Evolutionary conservation across 805 yeast genomes (phyloP), one percentile per base, ranked within the genome.

Genomic region (Hanseniaspora clermontiae): DNA sequence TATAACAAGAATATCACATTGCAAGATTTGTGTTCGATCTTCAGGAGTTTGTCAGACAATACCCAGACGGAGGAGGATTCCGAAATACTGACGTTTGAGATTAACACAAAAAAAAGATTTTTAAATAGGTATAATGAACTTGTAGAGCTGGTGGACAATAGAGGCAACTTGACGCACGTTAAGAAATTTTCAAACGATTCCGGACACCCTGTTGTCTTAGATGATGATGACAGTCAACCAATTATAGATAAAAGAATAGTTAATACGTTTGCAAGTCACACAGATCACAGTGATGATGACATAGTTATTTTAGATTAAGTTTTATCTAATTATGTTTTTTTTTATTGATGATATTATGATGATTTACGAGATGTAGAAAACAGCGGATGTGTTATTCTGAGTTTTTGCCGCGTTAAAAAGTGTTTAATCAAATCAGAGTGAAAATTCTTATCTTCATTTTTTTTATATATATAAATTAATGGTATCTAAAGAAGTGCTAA

Each of bases 101-200:
- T 68, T 1, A 53, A 50, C 3, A 58, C 63, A 17, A 63, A 65
- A 40, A 64, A 63, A 14, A 61, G 72, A 29, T 69, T 69, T 62
- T 68, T 68, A 1, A 62, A 67, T 2, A 64, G 72, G 19, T 69
- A 65, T 55, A 69, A 69, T 49, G 62, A 66, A 0, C 51, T 69
- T 32, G 71, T 69, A 1, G 72, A 69, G 51, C 43, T 68, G 36
- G 64, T 70, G 7, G 69, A 67, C 39, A 66, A 66, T 46, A 55
- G 59, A 34, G 71, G 70, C 2, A 65, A 68, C 10, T 59, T 69
- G 15, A 51, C 59, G 5, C 66, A 66, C 40, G 63, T 66, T 5
- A 59, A 59, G 36, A 70, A 69, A 1, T 69, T 68, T 54, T 60
- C 66, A 17, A 69, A 69, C 39, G 66, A 66, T 51, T 62, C 64